phyloP scores from a whole-genome alignment of 1,284 basidiomycete genomes.

The Lignosus rhinocerotis region DNA sequence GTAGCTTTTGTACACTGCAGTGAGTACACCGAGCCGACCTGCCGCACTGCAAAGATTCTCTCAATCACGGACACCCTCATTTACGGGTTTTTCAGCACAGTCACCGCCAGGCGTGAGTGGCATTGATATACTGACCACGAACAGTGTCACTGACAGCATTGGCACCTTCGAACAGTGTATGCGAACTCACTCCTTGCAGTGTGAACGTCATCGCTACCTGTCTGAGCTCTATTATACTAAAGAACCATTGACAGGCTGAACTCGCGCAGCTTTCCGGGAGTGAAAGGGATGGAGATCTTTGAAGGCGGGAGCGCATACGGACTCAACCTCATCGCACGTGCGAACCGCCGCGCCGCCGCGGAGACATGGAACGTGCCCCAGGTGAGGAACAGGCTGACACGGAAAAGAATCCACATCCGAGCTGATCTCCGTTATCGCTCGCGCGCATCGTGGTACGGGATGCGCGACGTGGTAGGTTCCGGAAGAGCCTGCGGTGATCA shows the following conservation, averaged over 20 bases:
- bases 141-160: background rate
- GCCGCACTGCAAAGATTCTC: background rate
- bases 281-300: background rate
- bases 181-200: conserved; percentile 1
- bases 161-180: background rate
- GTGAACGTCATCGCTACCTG: background rate
- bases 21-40: background rate
- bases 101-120: background rate
- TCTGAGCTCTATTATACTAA: background rate
- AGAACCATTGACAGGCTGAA: background rate
- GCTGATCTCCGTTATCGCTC: background rate
- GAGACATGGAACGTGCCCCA: conserved; percentile 3
- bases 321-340: background rate
- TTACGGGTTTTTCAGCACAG: background rate
- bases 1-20: background rate
- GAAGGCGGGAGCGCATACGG: background rate
- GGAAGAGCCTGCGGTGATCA: background rate
- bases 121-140: background rate
- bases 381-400: background rate
- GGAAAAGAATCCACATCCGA: too few relatives aligned
- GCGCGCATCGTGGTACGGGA: background rate
- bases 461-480: background rate
- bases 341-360: background rate
- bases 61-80: background rate
- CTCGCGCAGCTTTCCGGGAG: background rate